These are phyloP conservation scores for Suillus lakei DNA, from an alignment of 768 basidiomycete genomes.

Conservation along the genomic window DNA sequence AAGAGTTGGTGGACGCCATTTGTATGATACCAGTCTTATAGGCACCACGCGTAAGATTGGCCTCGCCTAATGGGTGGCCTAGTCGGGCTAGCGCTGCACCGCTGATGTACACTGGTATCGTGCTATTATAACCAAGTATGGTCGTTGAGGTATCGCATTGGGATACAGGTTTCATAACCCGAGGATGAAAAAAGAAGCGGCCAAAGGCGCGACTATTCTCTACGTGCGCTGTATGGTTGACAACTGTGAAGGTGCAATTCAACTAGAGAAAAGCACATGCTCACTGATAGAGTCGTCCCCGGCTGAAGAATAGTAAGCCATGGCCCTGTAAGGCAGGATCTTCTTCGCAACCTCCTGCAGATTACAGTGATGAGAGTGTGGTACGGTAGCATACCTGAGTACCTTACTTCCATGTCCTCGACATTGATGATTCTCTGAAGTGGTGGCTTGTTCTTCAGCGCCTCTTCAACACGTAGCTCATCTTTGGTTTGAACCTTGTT, in stretches of 20 bases:
- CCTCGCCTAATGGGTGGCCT: slow-evolving; percentile 90
- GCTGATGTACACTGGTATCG: slow-evolving; percentile 82
- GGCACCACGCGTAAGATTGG: slow-evolving; percentile 78
- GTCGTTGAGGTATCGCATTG: slow-evolving; percentile 71
- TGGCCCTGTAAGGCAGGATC: slow-evolving; percentile 73
- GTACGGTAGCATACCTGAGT: neutral
- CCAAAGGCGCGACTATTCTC: slow-evolving; percentile 85
- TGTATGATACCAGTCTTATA: slow-evolving; percentile 74
- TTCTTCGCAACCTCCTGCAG: slow-evolving; percentile 70
- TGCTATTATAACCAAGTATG: slow-evolving; percentile 71
- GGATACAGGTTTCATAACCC: slow-evolving; percentile 74
- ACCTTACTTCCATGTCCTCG: slow-evolving; percentile 78
- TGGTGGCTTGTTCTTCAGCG: slow-evolving; percentile 63
- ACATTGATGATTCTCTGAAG: slow-evolving; percentile 74
- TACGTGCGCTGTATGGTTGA: slow-evolving; percentile 47
- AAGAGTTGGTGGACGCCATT: slow-evolving; percentile 83
- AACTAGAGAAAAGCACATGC: slow-evolving; percentile 26
- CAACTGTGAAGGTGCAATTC: slow-evolving; percentile 20
- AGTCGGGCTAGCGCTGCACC: slow-evolving; percentile 85
- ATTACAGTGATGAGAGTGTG: slow-evolving; percentile 3
- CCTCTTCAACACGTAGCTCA: slow-evolving; percentile 68
- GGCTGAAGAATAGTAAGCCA: slow-evolving; percentile 86
- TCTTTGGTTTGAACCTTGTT: slow-evolving; percentile 65
- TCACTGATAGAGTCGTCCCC: slow-evolving; percentile 84
- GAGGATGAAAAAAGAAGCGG: slow-evolving; percentile 86